Percentiles rank a stretch among this genome's conserved stretches.
Evolutionary conservation across 768 basidiomycete genomes (phyloP).

Genomic region (Tricholomella constricta): DNA sequence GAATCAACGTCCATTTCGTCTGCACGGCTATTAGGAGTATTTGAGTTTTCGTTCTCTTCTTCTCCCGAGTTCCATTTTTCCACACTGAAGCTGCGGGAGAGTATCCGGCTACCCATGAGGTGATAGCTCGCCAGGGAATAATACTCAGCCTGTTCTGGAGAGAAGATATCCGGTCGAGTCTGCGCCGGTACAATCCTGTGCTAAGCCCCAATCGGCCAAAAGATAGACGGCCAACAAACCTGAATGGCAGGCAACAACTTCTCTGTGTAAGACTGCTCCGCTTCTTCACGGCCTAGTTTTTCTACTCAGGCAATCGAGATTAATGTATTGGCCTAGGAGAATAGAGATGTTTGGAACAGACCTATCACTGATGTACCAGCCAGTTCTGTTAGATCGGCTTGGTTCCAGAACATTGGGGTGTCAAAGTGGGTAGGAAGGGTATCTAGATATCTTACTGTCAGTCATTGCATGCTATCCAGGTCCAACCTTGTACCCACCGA

Average conservation of each 20-base stretch:
- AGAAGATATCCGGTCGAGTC: slow-evolving; percentile 77
- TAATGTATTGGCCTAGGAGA: slow-evolving; percentile 3
- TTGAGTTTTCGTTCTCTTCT: slow-evolving; percentile 23
- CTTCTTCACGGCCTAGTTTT: slow-evolving; percentile 85
- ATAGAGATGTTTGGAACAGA: slow-evolving; percentile 38
- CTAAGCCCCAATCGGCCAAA: slow-evolving; percentile 2
- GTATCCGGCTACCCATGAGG: slow-evolving; percentile 86
- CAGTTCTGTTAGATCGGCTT: slow-evolving; percentile 71
- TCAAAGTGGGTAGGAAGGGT: slow-evolving; percentile 73
- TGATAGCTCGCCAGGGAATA: slow-evolving; percentile 82
- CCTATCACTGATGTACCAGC: slow-evolving; percentile 86
- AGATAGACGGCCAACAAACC: slow-evolving; percentile 44
- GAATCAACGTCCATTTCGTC: slow-evolving; percentile 47
- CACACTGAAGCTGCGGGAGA: slow-evolving; percentile 91
- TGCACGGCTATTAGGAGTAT: slow-evolving; percentile 30
- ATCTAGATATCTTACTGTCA: slow-evolving; percentile 36
- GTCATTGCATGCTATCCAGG: neutral
- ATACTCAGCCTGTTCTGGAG: slow-evolving; percentile 41
- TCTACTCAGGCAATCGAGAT: slow-evolving; percentile 42
- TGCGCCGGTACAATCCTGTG: slow-evolving; percentile 26
- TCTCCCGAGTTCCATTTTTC: slow-evolving; percentile 55
- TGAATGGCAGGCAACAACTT: slow-evolving; percentile 72
- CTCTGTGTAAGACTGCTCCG: slow-evolving; percentile 68
- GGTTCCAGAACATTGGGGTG: slow-evolving; percentile 94
- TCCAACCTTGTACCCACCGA: slow-evolving; percentile 46